These are phyloP conservation scores for Alternaria gansuensis DNA, from an alignment of 2,329 filamentous ascomycete species.

Conservation along the genomic window DNA sequence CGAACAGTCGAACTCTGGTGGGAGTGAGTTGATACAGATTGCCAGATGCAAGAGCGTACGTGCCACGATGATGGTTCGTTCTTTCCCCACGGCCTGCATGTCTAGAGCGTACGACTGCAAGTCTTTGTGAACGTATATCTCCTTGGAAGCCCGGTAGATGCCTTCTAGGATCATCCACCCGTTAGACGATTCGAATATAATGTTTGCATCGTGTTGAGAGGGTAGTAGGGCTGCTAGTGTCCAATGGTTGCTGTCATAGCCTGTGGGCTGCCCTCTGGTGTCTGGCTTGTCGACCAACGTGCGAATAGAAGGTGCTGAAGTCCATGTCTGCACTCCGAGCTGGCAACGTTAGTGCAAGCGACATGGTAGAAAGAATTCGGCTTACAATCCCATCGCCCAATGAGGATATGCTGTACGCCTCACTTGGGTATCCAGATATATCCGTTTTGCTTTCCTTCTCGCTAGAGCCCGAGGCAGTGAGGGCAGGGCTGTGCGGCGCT, in stretches of 20 bases:
- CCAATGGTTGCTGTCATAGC: constrained; percentile 33
- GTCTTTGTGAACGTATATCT: constrained; percentile 46
- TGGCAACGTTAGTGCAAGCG: constrained; percentile 28
- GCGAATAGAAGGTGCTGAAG: constrained; percentile 41
- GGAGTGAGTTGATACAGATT: constrained; percentile 46
- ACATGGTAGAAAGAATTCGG: constrained; percentile 2
- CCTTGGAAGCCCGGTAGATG: constrained; percentile 42
- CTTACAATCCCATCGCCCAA: constrained; percentile 46
- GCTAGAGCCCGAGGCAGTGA: constrained; percentile 27
- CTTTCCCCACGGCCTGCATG: constrained; percentile 42
- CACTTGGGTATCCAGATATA: constrained; percentile 33
- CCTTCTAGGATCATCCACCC: constrained; percentile 48
- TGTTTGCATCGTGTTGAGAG: constrained; percentile 49
- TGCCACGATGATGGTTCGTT: constrained; percentile 44
- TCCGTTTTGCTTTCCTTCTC: constrained; percentile 35
- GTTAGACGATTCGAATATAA: constrained; percentile 50
- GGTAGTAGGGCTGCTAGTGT: constrained; percentile 43
- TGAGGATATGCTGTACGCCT: constrained; percentile 40
- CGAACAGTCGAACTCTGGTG: constrained; percentile 43
- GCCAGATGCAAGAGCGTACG: constrained; percentile 49
- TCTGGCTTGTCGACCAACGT: constrained; percentile 35
- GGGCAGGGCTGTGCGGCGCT: constrained; percentile 31
- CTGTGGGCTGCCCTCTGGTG: constrained; percentile 7
- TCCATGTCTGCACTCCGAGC: constrained; percentile 46
- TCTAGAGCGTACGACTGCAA: constrained; percentile 46